Base-by-base conservation (phyloP, 371 early-diverging fungal genomes). In the Apophysomyces variabilis region DNA sequence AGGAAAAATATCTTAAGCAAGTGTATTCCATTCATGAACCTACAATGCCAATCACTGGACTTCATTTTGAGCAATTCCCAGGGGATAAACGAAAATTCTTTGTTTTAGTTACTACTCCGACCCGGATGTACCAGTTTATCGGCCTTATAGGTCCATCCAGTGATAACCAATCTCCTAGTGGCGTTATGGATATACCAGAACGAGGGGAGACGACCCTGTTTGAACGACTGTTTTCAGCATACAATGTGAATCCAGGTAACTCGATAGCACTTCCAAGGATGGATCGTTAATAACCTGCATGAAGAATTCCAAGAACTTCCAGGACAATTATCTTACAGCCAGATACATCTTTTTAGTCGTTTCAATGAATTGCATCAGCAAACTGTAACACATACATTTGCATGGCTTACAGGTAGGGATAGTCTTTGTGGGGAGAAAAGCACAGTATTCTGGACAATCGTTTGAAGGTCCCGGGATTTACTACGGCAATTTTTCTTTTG, bases 121-220 rank as follows among this genome's bases (percentile, higher is more conserved):
- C 86, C 1, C 84, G 91, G 37, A 80, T 95, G 21, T 95, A 93
- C 70, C 92, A 95, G 66, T 89, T 95, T 50, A 82, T 93, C 65
- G 96, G 96, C 0, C 69, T 75, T 3, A 83, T 50, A 21, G 21
- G 54, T 9, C 54, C 54, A 9, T 3, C 21, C n/a, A 50, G 21
- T 8, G 21, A 26, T 9, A 21, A n/a, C 21, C 54, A 26, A 7
- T 50, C 54, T 0, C 46, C 43, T 14, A 26, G 37, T 57, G 62
- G 47, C 0, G 35, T 26, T 38, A 58, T 39, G 2, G 65, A 71
- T 37, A 38, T 41, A n/a, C 71, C 66, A 43, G 70, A 61, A 0
- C 54, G 54, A 50, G 67, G 78, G 21, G 78, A 78, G 47, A 70
- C 61, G 38, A 75, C 82, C 21, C 65, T 87, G 69, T 90, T 89